A percentile compares a stretch with the other conserved stretches of the same genome.
Evolutionary conservation across 306 rosid genomes (phyloP).

Genomic region (Inga laurina): DNA sequence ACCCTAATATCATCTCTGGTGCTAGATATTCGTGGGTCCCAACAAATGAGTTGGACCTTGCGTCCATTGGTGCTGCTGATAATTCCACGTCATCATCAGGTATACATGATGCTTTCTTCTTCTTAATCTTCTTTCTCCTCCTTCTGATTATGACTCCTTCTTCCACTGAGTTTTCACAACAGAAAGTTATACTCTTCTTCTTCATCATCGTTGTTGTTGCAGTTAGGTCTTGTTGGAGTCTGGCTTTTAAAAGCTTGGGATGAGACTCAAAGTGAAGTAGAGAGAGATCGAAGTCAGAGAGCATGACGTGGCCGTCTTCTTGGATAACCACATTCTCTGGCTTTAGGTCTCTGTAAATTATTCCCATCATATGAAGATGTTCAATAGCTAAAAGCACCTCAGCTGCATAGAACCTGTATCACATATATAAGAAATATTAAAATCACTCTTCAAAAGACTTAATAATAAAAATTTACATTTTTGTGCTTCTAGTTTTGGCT

Average conservation of each 20-base stretch:
- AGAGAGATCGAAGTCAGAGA: slow-evolving; percentile 59
- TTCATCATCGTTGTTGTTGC: slow-evolving; percentile 14
- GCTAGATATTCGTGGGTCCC: slow-evolving; percentile 71
- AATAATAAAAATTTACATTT: not conserved
- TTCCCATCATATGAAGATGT: slow-evolving; percentile 66
- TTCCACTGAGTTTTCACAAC: slow-evolving; percentile 5
- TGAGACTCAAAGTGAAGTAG: slow-evolving; percentile 49
- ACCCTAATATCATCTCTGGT: slow-evolving; percentile 55
- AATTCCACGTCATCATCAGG: not conserved
- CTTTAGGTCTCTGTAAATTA: slow-evolving; percentile 58
- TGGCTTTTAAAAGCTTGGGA: slow-evolving; percentile 48
- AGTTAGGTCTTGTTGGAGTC: slow-evolving; percentile 16
- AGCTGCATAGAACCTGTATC: slow-evolving; percentile 56
- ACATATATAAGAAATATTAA: not conserved
- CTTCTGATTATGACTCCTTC: not conserved
- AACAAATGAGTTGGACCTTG: slow-evolving; percentile 61
- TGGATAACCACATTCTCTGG: slow-evolving; percentile 68
- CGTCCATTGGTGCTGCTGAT: slow-evolving; percentile 52
- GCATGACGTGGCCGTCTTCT: slow-evolving; percentile 72
- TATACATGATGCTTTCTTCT: not conserved
- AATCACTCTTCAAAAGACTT: not conserved
- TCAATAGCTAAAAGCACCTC: slow-evolving; percentile 67
- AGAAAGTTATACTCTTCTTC: slow-evolving; percentile 37
- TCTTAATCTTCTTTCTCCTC: not conserved
- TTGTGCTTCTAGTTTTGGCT: no score